Conservation (phyloP, 139 green algal genomes). For the Picochlorum sp. region DNA sequence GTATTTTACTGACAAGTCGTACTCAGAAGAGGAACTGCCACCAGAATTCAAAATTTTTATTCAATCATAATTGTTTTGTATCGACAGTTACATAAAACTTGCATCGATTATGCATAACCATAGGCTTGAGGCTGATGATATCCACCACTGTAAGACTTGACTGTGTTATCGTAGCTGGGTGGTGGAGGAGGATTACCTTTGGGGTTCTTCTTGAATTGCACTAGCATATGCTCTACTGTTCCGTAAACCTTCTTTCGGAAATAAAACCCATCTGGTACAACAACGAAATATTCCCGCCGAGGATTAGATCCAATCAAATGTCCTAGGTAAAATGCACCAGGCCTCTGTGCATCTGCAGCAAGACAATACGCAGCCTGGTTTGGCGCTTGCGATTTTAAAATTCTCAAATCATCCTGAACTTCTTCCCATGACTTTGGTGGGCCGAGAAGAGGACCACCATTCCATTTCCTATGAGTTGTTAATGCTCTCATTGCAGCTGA, state of each 20-base stretch:
- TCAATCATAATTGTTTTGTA: not conserved
- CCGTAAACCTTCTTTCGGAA: constrained; percentile 9
- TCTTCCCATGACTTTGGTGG: constrained; percentile 1
- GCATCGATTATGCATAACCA: not conserved
- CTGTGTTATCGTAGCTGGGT: not conserved
- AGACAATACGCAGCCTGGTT: constrained; percentile 21
- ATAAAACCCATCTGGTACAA: constrained; percentile 24
- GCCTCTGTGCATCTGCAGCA: constrained; percentile 2
- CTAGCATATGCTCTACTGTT: constrained; percentile 21
- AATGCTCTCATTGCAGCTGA: constrained; percentile 19
- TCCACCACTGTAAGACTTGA: not conserved
- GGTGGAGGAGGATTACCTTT: not conserved
- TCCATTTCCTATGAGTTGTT: constrained; percentile 40
- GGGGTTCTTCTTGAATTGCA: constrained; percentile 17
- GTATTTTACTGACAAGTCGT: constrained; percentile 94
- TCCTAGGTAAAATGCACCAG: constrained; percentile 29
- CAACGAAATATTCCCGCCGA: constrained; percentile 32
- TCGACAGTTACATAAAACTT: not conserved
- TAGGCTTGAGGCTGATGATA: not conserved
- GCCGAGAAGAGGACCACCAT: not conserved
- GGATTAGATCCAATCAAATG: constrained; percentile 13
- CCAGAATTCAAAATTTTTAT: constrained; percentile 62
- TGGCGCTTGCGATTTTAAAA: not conserved
- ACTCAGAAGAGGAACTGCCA: constrained; percentile 94
- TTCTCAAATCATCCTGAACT: not conserved